Conservation (phyloP, 495 filamentous ascomycete genomes). For the Penicillium cosmopolitanum region DNA sequence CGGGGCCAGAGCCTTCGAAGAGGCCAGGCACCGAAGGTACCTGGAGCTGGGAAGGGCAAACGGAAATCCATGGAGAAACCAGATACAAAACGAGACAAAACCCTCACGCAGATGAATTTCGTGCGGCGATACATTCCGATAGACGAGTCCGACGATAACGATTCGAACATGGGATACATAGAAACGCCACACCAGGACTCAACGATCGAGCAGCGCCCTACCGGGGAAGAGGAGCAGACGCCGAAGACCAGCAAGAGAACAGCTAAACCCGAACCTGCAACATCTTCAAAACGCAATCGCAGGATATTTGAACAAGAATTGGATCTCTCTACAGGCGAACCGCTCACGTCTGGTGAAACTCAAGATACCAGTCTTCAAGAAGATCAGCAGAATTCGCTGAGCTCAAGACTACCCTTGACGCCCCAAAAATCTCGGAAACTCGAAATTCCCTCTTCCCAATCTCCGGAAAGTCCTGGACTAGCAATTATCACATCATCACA, state of each 20-base stretch:
- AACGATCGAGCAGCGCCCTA: constrained; percentile 5
- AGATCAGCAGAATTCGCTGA: background rate
- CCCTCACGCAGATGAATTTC: constrained; percentile 53
- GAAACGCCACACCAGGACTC: constrained; percentile 22
- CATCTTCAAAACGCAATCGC: constrained; percentile 18
- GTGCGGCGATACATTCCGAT: constrained; percentile 46
- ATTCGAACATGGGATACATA: constrained; percentile 43
- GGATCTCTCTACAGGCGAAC: constrained; percentile 34
- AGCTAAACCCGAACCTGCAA: background rate
- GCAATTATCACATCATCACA: constrained; percentile 46
- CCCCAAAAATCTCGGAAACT: constrained; percentile 37
- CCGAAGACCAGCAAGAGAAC: background rate
- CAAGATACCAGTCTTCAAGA: constrained; percentile 12
- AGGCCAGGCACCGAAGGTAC: constrained; percentile 25
- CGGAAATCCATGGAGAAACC: constrained; percentile 31
- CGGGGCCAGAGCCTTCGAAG: constrained; percentile 13
- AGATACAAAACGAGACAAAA: constrained; percentile 39
- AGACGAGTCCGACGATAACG: constrained; percentile 40
- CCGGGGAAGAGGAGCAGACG: constrained; percentile 1
- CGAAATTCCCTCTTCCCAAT: constrained; percentile 52
- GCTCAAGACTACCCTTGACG: constrained; percentile 26
- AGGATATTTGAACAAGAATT: constrained; percentile 23
- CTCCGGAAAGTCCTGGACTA: constrained; percentile 48
- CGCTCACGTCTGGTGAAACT: constrained; percentile 17
- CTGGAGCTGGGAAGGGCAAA: constrained; percentile 21